Percentiles rank a stretch among this genome's conserved stretches.
Evolutionary conservation across 805 yeast genomes (phyloP).

Genomic region (Saccharomycopsis sp.): DNA sequence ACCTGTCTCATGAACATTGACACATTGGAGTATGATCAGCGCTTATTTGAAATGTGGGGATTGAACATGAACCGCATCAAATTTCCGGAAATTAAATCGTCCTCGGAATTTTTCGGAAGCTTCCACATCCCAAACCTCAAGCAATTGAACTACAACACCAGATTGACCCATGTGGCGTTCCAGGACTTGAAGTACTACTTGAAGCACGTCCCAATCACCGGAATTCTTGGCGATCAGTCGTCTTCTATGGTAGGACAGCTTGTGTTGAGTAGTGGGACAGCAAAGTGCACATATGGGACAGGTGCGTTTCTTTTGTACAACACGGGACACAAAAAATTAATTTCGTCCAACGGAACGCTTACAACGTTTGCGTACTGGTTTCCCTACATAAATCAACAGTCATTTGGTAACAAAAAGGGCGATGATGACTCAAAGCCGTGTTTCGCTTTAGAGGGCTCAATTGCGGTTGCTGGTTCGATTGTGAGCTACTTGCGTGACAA

Average conservation of each 20-base stretch:
- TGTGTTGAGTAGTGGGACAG: constrained; percentile 77
- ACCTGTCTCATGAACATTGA: constrained; percentile 84
- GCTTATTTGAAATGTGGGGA: constrained; percentile 71
- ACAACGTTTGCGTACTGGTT: constrained; percentile 92
- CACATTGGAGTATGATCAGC: constrained; percentile 68
- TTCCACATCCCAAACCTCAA: constrained; percentile 56
- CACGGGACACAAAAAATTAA: constrained; percentile 68
- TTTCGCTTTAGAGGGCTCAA: constrained; percentile 90
- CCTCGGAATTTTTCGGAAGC: constrained; percentile 72
- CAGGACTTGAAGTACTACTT: constrained; percentile 42
- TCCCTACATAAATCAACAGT: constrained; percentile 51
- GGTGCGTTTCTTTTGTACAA: constrained; percentile 89
- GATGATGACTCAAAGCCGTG: constrained; percentile 52
- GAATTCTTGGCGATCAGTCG: constrained; percentile 91
- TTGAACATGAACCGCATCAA: constrained; percentile 59
- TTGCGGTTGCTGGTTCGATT: constrained; percentile 92
- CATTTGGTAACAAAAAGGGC: too few relatives aligned
- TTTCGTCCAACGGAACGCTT: constrained; percentile 73
- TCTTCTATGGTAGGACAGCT: constrained; percentile 91
- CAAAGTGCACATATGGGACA: constrained; percentile 95
- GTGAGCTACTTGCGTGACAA: constrained; percentile 94
- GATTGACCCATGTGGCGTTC: constrained; percentile 45
- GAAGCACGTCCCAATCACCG: constrained; percentile 68
- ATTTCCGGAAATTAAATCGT: constrained; percentile 72
- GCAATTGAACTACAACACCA: constrained; percentile 43